These are phyloP conservation scores for Leishmania amazonensis DNA, from an alignment of 208 protist species.

Conservation along the genomic window DNA sequence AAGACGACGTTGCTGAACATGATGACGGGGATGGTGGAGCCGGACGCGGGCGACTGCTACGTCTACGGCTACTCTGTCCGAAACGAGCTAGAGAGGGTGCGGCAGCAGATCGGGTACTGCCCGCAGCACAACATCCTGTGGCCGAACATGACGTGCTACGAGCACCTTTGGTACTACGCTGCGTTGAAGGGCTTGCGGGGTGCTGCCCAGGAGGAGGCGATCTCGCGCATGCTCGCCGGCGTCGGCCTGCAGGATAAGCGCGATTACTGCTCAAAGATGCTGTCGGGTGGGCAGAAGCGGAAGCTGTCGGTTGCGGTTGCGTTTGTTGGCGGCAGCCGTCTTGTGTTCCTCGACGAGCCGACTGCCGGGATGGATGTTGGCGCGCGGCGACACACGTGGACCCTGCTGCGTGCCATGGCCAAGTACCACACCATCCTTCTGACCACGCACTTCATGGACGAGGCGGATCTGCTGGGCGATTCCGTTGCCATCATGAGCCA, in stretches of 20 bases:
- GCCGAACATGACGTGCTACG: slow-evolving; percentile 74
- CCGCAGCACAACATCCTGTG: slow-evolving; percentile 61
- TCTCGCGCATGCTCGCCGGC: slow-evolving; percentile 47
- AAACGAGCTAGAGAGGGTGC: slow-evolving; percentile 41
- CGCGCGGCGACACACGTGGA: slow-evolving; percentile 77
- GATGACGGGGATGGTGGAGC: slow-evolving; percentile 69
- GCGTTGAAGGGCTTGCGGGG: slow-evolving; percentile 73
- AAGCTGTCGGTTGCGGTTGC: slow-evolving; percentile 83
- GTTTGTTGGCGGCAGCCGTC: slow-evolving; percentile 58
- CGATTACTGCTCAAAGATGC: slow-evolving; percentile 46
- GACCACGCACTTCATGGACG: slow-evolving; percentile 96
- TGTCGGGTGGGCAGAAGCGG: slow-evolving; percentile 88
- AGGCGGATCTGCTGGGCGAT: slow-evolving; percentile 94
- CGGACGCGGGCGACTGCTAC: slow-evolving; percentile 68
- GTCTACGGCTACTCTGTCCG: slow-evolving; percentile 70
- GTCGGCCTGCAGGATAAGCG: slow-evolving; percentile 66
- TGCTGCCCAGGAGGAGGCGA: slow-evolving; percentile 46
- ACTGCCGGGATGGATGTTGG: slow-evolving; percentile 85
- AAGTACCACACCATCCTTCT: slow-evolving; percentile 54
- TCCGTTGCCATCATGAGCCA: slow-evolving; percentile 88
- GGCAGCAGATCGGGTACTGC: slow-evolving; percentile 73
- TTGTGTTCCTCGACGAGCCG: slow-evolving; percentile 88
- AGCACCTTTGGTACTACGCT: slow-evolving; percentile 92
- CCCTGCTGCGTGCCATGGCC: slow-evolving; percentile 32
- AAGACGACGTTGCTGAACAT: slow-evolving; percentile 84